Conservation (phyloP, 345 rosid genomes). For the Populus pruinosa region DNA sequence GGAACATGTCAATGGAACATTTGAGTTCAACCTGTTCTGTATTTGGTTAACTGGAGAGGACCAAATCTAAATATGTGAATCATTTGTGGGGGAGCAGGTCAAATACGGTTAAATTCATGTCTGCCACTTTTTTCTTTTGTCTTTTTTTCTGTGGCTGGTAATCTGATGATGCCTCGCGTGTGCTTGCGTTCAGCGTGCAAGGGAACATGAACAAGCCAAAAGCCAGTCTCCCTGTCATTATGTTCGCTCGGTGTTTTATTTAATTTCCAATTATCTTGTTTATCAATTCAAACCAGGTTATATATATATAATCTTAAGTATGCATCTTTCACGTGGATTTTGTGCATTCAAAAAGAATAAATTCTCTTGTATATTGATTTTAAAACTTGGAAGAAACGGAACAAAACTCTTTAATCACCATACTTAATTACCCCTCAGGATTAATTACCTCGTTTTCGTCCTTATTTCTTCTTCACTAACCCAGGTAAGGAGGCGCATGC, state of each 20-base stretch:
- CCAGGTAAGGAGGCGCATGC: neutral
- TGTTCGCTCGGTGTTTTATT: neutral
- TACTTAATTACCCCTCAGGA: too few species aligned
- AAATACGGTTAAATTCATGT: slow-evolving; percentile 15
- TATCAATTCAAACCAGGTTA: too few species aligned
- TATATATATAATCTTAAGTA: too few species aligned
- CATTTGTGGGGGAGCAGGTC: slow-evolving; percentile 6
- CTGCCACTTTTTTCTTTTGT: neutral
- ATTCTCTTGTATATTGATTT: too few species aligned
- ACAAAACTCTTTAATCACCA: too few species aligned
- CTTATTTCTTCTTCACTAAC: neutral
- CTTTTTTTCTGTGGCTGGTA: neutral
- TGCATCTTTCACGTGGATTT: too few species aligned
- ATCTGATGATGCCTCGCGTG: neutral
- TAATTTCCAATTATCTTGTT: too few species aligned
- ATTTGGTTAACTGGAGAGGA: slow-evolving; percentile 2
- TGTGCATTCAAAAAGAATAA: too few species aligned
- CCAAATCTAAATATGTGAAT: slow-evolving; percentile 7
- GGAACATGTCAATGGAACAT: neutral
- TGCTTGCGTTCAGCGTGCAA: neutral
- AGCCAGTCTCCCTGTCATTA: slow-evolving; percentile 11
- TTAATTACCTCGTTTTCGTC: neutral
- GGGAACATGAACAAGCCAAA: slow-evolving; percentile 11
- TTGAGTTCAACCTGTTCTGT: neutral
- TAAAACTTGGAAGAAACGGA: too few species aligned